Evolutionary conservation across 2,329 filamentous ascomycete genomes (phyloP), one percentile per base, ranked within the genome.

Genomic region (Nakataea oryzae): DNA sequence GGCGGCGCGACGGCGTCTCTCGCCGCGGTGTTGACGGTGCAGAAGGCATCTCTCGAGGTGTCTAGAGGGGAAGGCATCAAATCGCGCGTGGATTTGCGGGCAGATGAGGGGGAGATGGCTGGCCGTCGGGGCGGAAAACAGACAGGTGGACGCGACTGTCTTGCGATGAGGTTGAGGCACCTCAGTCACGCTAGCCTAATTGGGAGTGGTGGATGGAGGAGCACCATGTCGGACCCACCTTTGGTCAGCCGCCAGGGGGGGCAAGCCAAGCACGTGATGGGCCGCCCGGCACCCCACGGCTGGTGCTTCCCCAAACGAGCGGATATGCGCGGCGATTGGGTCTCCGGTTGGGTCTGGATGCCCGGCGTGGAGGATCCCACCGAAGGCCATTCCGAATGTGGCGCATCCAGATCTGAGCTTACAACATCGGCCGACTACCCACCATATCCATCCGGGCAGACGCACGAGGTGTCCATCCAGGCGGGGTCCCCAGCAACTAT

Each of bases 1-100:
- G 74, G 60, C 78, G 79, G 60, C 79, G 75, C 58, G 75, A 76
- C 41, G 76, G 76, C 9, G 75, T 71, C 34, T 59, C 54, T 54
- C 41, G 34, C 34, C 50, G 41, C 34, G 13, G 26, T 47, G 24
- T 57, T 29, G 27, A 28, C 29, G 55, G 55, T 28, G 54, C 24
- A 56, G 27, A 30, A 28, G 26, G 55, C 55, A 57, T 57, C 50
- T 58, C 62, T 59, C 28, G 61, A 41, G 54, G 8, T 21, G 9
- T 57, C 24, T 34, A 28, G 41, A 41, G 26, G 54, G 34, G 57
- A 55, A 61, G 34, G 29, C 60, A 57, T 57, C 54, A 54, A 61
- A 29, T 50, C 21, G 29, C 56, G 54, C 54, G 60, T 58, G 26
- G 54, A 24, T 30, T 58, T n/a, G 21, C 6, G 21, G 14, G 29